Evolutionary conservation across 352 stramenopile species (phyloP).

Genomic region (Phytopythium mirpurense): DNA sequence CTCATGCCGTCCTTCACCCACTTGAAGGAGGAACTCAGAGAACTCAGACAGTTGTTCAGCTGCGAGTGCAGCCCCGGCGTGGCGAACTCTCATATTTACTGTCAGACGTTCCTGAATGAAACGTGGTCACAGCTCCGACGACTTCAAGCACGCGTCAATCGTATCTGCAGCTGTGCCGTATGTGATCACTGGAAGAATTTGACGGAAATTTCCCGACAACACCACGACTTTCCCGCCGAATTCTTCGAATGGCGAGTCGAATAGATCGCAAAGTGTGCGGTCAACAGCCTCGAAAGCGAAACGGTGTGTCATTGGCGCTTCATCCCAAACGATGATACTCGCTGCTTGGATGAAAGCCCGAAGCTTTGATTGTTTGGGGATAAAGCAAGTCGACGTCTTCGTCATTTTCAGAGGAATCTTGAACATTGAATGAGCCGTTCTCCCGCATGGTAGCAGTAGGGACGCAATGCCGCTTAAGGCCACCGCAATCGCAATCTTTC

Average conservation of each 20-base stretch:
- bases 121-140: constrained; percentile 6
- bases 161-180: constrained; percentile 1
- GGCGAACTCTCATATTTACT: constrained; percentile 6
- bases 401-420: background rate
- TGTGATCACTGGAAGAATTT: constrained; percentile 18
- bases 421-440: too few relatives aligned
- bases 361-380: constrained; percentile 14
- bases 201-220: constrained; percentile 17
- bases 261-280: constrained; percentile 12
- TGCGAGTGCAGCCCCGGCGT: background rate
- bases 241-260: constrained; percentile 4
- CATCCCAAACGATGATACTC: constrained; percentile 10
- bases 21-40: background rate
- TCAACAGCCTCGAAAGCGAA: constrained; percentile 19
- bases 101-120: constrained; percentile 1
- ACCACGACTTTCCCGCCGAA: constrained; percentile 21
- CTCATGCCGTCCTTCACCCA: background rate
- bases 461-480: too few relatives aligned
- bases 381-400: constrained; percentile 2
- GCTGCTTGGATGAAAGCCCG: constrained; percentile 6
- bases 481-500: too few relatives aligned
- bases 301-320: constrained; percentile 10
- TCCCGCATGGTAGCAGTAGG: too few relatives aligned
- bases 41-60: background rate
- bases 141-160: constrained; percentile 14